Percentiles rank a stretch among this genome's conserved stretches.
phyloP scores from a whole-genome alignment of 1,139 yeast species.

The Blastobotrys apis region DNA sequence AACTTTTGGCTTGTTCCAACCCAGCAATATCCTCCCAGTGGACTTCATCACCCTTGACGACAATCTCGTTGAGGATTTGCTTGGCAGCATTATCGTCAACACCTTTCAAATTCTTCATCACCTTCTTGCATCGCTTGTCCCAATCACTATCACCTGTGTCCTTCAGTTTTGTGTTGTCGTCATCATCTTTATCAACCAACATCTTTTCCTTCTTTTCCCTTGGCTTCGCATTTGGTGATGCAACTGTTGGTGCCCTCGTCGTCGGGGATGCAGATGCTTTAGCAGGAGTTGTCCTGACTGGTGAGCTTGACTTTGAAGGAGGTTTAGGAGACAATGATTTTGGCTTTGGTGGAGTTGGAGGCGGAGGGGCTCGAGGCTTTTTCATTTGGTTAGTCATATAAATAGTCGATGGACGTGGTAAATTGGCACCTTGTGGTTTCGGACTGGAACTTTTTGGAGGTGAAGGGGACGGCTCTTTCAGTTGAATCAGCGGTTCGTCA shows the following conservation, averaged over 20 bases:
- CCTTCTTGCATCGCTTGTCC: conserved; percentile 29
- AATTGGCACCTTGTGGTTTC: neutral
- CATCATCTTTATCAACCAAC: conserved; percentile 1
- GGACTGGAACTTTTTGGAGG: conserved; percentile 5
- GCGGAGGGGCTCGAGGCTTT: conserved; percentile 3
- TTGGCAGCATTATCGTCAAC: conserved; percentile 68
- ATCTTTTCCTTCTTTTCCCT: conserved; percentile 1
- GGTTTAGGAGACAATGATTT: conserved; percentile 1
- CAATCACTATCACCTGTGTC: conserved; percentile 19
- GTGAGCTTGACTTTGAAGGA: neutral
- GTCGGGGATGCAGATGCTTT: neutral
- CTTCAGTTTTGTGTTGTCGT: neutral
- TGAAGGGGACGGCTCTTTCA: conserved; percentile 8
- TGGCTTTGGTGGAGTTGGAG: conserved; percentile 2
- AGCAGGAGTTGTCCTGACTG: neutral
- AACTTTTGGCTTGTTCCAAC: conserved; percentile 78
- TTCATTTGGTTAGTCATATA: conserved; percentile 9
- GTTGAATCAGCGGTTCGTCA: conserved; percentile 6
- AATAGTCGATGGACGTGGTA: conserved; percentile 6
- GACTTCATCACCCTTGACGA: conserved; percentile 91
- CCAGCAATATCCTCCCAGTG: conserved; percentile 98
- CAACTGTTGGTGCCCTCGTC: neutral
- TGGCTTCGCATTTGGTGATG: too few species aligned
- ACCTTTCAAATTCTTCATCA: conserved; percentile 37
- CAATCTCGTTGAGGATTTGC: conserved; percentile 87